Conservation (phyloP, 2,329 filamentous ascomycete genomes). For the Diaporthe capsici region DNA sequence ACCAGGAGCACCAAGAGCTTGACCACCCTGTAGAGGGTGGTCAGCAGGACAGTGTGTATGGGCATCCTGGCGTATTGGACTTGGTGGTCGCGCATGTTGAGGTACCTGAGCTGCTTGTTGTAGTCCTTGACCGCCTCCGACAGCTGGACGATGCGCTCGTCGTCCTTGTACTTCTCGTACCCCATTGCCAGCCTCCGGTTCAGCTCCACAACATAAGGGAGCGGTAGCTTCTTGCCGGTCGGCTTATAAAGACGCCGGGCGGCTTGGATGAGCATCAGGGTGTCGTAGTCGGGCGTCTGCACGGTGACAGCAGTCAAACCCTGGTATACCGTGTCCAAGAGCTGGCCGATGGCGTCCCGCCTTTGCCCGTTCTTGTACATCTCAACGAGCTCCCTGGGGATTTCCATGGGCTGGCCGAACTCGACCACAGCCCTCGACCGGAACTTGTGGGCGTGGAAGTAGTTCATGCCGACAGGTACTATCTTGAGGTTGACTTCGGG, state of each 20-base stretch:
- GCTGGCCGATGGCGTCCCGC: slow-evolving; percentile 86
- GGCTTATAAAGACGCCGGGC: slow-evolving; percentile 94
- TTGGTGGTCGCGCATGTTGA: slow-evolving; percentile 94
- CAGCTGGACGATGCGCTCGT: slow-evolving; percentile 83
- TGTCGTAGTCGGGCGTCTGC: slow-evolving; percentile 94
- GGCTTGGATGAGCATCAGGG: slow-evolving; percentile 95
- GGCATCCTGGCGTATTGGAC: slow-evolving; percentile 92
- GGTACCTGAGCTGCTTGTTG: slow-evolving; percentile 86
- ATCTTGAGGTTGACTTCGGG: slow-evolving; percentile 93
- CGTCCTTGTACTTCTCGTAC: slow-evolving; percentile 93
- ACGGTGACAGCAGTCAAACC: slow-evolving; percentile 90
- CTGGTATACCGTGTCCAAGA: slow-evolving; percentile 90
- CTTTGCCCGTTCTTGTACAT: slow-evolving; percentile 88
- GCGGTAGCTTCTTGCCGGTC: slow-evolving; percentile 91
- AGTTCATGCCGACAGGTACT: slow-evolving; percentile 98
- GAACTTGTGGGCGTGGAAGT: slow-evolving; percentile 99
- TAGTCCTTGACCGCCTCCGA: slow-evolving; percentile 85
- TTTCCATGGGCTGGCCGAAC: slow-evolving; percentile 90
- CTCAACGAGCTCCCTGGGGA: slow-evolving; percentile 85
- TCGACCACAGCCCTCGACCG: slow-evolving; percentile 95
- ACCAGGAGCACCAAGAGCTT: slow-evolving; percentile 84
- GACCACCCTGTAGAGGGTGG: slow-evolving; percentile 82
- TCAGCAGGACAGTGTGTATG: slow-evolving; percentile 79
- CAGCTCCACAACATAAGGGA: slow-evolving; percentile 93
- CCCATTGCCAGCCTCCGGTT: slow-evolving; percentile 92